A percentile compares a stretch with the other conserved stretches of the same genome.
Evolutionary conservation across 2,329 filamentous ascomycete species (phyloP).

Genomic region (Colletotrichum lini): DNA sequence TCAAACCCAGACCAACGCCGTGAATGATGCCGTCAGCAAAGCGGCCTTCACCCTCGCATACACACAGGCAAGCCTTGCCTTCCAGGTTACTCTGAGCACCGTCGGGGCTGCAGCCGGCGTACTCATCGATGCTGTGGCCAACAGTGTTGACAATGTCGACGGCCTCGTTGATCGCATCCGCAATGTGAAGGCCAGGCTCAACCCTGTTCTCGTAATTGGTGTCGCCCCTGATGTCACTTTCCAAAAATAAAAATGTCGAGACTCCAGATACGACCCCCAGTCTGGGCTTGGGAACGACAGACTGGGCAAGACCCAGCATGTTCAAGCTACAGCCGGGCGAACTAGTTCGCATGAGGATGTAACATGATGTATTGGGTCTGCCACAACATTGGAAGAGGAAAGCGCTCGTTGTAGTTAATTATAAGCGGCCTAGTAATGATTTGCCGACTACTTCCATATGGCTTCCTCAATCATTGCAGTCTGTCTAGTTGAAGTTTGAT

Average conservation of each 20-base stretch:
- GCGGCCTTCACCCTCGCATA: background rate
- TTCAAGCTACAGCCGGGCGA: background rate
- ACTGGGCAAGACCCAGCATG: background rate
- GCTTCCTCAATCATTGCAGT: too few species aligned
- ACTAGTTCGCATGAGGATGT: background rate
- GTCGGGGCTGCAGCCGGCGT: background rate
- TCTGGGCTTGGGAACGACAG: too few species aligned
- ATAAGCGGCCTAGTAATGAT: too few species aligned
- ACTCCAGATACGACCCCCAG: background rate
- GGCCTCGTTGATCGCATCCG: background rate
- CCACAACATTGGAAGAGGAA: background rate
- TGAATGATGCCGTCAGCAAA: background rate
- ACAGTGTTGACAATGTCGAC: background rate
- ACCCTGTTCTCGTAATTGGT: slow-evolving; percentile 6
- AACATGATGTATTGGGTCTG: background rate
- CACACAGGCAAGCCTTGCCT: slow-evolving; percentile 4
- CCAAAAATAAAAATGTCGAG: background rate
- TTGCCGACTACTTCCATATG: too few species aligned
- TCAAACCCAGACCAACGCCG: background rate
- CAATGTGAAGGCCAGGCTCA: background rate
- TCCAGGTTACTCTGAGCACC: slow-evolving; percentile 1
- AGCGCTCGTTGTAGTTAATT: background rate
- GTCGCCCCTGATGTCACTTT: slow-evolving; percentile 4
- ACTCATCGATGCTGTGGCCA: background rate
- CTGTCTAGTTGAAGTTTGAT: too few species aligned